phyloP scores from a whole-genome alignment of 768 basidiomycete species.

The Daedaleopsis sinensis region DNA sequence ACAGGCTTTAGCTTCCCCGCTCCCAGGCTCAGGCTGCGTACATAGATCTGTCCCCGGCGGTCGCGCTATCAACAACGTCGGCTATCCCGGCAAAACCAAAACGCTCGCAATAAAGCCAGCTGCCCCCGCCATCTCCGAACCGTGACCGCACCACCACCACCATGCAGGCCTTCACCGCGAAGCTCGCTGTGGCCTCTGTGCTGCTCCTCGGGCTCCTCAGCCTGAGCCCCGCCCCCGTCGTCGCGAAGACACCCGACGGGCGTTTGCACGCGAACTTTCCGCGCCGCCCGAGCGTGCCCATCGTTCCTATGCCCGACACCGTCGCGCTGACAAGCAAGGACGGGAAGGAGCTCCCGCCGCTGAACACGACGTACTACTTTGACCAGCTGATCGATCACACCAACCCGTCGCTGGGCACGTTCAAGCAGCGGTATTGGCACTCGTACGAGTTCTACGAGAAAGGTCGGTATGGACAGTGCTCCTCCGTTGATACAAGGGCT shows the following conservation, averaged over 20 bases:
- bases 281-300: conserved; percentile 25
- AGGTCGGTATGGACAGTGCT: conserved; percentile 23
- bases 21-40: background rate
- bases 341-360: conserved; percentile 32
- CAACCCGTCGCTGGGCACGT: conserved; percentile 68
- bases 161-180: background rate
- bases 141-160: background rate
- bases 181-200: conserved; percentile 6
- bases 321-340: conserved; percentile 25
- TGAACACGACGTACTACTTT: conserved; percentile 50
- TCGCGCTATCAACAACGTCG: background rate
- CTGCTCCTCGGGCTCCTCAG: conserved; percentile 1
- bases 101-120: background rate
- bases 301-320: conserved; percentile 15
- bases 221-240: conserved; percentile 10
- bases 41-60: too few relatives aligned
- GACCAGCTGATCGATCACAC: conserved; percentile 56
- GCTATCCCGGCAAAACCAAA: background rate
- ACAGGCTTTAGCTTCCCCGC: background rate
- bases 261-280: conserved; percentile 25
- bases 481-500: background rate
- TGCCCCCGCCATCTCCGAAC: background rate
- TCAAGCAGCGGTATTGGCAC: conserved; percentile 75
- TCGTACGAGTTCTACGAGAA: conserved; percentile 66
- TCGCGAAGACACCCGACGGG: conserved; percentile 24